These are phyloP conservation scores for Bothriochloa decipiens DNA, from an alignment of 176 grass and related monocot species.

Conservation along the genomic window DNA sequence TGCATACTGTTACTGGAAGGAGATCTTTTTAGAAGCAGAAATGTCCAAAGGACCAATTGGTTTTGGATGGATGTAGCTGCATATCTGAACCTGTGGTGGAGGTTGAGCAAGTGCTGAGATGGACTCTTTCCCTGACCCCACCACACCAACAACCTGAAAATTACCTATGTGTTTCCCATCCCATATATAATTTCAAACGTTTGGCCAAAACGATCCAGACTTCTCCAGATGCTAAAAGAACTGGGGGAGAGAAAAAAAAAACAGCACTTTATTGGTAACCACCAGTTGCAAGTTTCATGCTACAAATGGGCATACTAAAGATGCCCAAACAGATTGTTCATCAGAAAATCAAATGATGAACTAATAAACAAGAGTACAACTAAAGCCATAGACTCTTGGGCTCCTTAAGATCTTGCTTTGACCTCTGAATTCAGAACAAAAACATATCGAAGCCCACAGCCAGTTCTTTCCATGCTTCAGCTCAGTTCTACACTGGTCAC, in stretches of 20 bases:
- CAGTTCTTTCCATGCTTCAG: neutral
- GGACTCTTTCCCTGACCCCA: constrained; percentile 47
- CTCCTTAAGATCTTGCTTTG: neutral
- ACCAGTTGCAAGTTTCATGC: constrained; percentile 15
- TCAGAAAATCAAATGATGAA: constrained; percentile 30
- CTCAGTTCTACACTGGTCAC: constrained; percentile 42
- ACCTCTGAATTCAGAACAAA: constrained; percentile 33
- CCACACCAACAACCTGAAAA: constrained; percentile 43
- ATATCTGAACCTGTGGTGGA: constrained; percentile 77
- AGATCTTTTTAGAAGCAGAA: constrained; percentile 41
- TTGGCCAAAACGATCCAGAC: neutral
- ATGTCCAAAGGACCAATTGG: constrained; percentile 41
- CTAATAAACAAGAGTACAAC: constrained; percentile 39
- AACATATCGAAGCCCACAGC: constrained; percentile 7
- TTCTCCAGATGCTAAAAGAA: constrained; percentile 12
- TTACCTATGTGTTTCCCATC: constrained; percentile 24
- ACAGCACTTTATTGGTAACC: constrained; percentile 38
- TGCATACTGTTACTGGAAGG: constrained; percentile 28
- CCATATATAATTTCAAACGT: constrained; percentile 16
- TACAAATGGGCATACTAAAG: constrained; percentile 40
- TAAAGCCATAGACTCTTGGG: neutral
- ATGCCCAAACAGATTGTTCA: constrained; percentile 28
- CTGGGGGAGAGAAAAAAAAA: neutral
- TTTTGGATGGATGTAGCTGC: constrained; percentile 57
- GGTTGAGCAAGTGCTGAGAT: constrained; percentile 42